Evolutionary conservation across 2,329 filamentous ascomycete genomes (phyloP), one percentile per base, ranked within the genome.

Genomic region (Geosmithia putterillii): DNA sequence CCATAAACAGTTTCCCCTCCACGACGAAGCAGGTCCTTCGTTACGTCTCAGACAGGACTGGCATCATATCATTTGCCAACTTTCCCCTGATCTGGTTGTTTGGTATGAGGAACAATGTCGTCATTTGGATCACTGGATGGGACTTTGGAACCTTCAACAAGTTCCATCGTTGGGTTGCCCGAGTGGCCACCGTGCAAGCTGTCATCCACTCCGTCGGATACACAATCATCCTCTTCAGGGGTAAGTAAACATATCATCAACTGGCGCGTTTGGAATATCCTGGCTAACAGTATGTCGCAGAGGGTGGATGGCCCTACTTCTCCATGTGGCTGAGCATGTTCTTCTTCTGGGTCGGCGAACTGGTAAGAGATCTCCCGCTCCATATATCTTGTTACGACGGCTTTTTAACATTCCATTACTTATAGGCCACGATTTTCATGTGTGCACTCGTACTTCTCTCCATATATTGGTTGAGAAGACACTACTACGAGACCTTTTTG

Each of bases 81-180:
- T 67, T 84, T 7, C 76, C 78, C 0, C 52, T 81, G 2, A 60
- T 83, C 0, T 83, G 79, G 78, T 57, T 84, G 0, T 84, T 85
- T 49, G 75, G 73, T 1, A 74, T 76, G 53, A 66, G 81, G 9
- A 86, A 85, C 47, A 83, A 85, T 42, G 52, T 79, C 0, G 66
- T 83, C 15, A 62, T 83, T 44, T 81, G 76, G 76, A 54, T 78
- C 1, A 84, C 81, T 0, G 80, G 80, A 0, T 85, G 81, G 79
- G 76, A 74, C 10, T 83, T 81, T 54, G 69, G 70, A 2, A 78
- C 76, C 0, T 84, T 77, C 52, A 84, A 76, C 49, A 69, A 76
- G 36, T 83, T 83, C 42, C 81, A 85, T 56, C 73, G 81, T 0
- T 79, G 78, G 67, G 66, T 80, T 3, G 80, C 81, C 0, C 66